Base-by-base conservation (phyloP, 805 yeast species). In the Phaffomyces opuntiae region DNA sequence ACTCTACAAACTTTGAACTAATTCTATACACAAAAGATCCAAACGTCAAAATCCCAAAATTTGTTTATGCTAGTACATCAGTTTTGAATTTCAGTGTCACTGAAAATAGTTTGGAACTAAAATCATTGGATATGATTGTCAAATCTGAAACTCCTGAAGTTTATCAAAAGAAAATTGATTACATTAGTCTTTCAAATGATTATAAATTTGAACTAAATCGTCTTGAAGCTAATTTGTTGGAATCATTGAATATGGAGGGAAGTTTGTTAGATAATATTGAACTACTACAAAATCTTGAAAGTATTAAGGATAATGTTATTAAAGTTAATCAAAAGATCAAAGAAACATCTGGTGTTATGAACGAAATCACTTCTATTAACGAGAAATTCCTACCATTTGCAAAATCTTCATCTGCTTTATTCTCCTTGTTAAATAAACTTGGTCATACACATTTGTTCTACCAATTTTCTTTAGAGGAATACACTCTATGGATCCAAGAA, bases 41-140 rank as follows among this genome's bases (percentile, higher is more conserved):
- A 0, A 59, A 67, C 3, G 62, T 72, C 2, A 42, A 36, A 0
- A 53, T 83, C 2, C 63, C 82, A 0, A 67, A 83, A 2, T 81
- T 75, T 57, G 68, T 88, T n/a, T 56, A 74, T 13, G 70, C 89
- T 14, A 67, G 93, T 46, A 75, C 85, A 11, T 68, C 81, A 4
- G 56, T 80, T 11, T 68, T 87, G 17, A 87, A 87, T 61, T 91
- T 83, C 61, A 73, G 89, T 0, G 67, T 85, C n/a, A 84, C 96
- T 1, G 69, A 75, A 37, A 75, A 80, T 39, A 80, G 82, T 39
- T 64, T 90, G 42, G 81, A 83, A 47, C 71, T 74, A 27, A 82
- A 82, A 51, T 70, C 85, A 0, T 63, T 87, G 46, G 78, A 83
- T 49, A 61, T 73, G 43, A 67, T 85, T 0, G 63, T 91, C 36